A percentile compares a stretch with the other conserved stretches of the same genome.
Evolutionary conservation across 139 green algal genomes (phyloP).

Genomic region (Axilococcus clingmanii): DNA sequence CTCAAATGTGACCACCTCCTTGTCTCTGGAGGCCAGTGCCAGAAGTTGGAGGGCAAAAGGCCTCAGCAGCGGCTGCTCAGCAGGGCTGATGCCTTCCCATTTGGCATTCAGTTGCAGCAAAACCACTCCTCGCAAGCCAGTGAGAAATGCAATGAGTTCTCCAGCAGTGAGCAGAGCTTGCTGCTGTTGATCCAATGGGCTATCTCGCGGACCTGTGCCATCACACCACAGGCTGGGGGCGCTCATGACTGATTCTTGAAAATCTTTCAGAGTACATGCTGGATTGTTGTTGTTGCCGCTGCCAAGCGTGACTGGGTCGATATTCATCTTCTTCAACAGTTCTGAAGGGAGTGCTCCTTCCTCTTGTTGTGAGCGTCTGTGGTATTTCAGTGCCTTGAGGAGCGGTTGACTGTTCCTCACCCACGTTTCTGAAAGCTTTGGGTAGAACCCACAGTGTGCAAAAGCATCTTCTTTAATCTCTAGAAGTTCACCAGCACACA

Average conservation of each 20-base stretch:
- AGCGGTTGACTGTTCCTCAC: too few species aligned
- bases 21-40: constrained; percentile 5
- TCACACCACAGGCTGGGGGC: constrained; percentile 27
- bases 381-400: too few species aligned
- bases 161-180: constrained; percentile 32
- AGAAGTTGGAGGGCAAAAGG: constrained; percentile 35
- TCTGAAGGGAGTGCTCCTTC: too few species aligned
- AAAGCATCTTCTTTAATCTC: too few species aligned
- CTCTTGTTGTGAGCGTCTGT: too few species aligned
- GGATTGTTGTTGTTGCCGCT: too few species aligned
- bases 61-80: constrained; percentile 24
- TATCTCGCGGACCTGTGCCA: constrained; percentile 24
- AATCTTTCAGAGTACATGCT: constrained; percentile 9
- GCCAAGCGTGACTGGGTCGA: too few species aligned
- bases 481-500: too few species aligned
- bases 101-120: constrained; percentile 36
- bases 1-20: constrained; percentile 9
- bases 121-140: constrained; percentile 21
- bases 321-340: too few species aligned
- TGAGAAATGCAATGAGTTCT: constrained; percentile 35
- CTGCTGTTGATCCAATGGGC: not conserved
- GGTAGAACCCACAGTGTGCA: too few species aligned
- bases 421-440: too few species aligned
- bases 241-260: constrained; percentile 4
- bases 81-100: constrained; percentile 22